These are phyloP conservation scores for Coemansia sp. DNA, from an alignment of 192 early-diverging fungal genomes.

Conservation along the genomic window DNA sequence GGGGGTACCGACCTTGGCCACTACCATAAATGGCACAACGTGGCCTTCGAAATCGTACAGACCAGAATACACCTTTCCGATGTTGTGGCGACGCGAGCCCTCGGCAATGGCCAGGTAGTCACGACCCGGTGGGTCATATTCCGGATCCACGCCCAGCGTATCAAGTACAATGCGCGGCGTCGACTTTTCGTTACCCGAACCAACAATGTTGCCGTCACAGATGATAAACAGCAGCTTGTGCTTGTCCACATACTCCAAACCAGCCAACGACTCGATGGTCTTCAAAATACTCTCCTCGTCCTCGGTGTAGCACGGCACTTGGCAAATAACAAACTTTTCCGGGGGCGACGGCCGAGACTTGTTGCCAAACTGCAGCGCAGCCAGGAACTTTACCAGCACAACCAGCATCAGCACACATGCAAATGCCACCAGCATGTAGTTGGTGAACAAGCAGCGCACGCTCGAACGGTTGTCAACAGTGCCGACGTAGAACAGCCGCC, in stretches of 20 bases:
- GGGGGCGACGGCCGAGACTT: slow-evolving; percentile 72
- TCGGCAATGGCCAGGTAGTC: too few relatives aligned
- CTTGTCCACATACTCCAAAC: slow-evolving; percentile 81
- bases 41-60: too few relatives aligned
- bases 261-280: slow-evolving; percentile 81
- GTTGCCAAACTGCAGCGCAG: slow-evolving; percentile 76
- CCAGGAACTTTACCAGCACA: slow-evolving; percentile 79
- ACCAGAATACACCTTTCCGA: too few relatives aligned
- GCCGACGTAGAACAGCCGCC: slow-evolving; percentile 84
- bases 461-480: slow-evolving; percentile 74
- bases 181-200: slow-evolving; percentile 93
- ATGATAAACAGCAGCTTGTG: slow-evolving; percentile 87
- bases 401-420: slow-evolving; percentile 77
- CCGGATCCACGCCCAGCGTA: slow-evolving; percentile 83
- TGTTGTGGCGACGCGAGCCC: too few relatives aligned
- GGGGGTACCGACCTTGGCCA: too few relatives aligned
- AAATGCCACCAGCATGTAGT: slow-evolving; percentile 81
- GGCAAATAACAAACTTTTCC: slow-evolving; percentile 93
- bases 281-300: slow-evolving; percentile 79
- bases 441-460: slow-evolving; percentile 76
- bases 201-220: slow-evolving; percentile 91
- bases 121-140: slow-evolving; percentile 67
- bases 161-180: slow-evolving; percentile 97
- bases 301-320: slow-evolving; percentile 96
- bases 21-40: too few relatives aligned